A percentile compares a stretch with the other conserved stretches of the same genome.
phyloP scores from a whole-genome alignment of 1,284 basidiomycete genomes.

The Fomitopsis betulina region DNA sequence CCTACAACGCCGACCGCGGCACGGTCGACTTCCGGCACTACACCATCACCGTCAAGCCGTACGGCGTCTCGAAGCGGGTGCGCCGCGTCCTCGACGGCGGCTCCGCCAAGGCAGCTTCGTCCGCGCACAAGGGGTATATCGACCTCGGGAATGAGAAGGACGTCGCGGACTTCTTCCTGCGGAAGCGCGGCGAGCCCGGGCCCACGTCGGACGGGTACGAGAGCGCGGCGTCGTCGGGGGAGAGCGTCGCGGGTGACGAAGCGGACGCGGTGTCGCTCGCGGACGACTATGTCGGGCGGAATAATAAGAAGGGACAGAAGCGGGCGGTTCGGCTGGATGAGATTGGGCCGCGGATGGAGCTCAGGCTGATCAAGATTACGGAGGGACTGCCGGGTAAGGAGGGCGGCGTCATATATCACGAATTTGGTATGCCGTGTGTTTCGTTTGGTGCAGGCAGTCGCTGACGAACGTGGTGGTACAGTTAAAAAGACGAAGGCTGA shows the following conservation, averaged over 20 bases:
- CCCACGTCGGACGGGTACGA: constrained; percentile 74
- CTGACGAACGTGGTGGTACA: constrained; percentile 26
- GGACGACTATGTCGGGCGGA: constrained; percentile 91
- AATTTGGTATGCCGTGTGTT: constrained; percentile 60
- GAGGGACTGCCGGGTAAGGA: constrained; percentile 92
- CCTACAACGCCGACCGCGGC: constrained; percentile 84
- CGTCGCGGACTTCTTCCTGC: constrained; percentile 91
- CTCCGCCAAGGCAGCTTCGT: constrained; percentile 32
- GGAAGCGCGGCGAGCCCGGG: constrained; percentile 62
- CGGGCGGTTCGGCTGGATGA: constrained; percentile 92
- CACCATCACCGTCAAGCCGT: constrained; percentile 91
- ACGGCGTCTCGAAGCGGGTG: constrained; percentile 92
- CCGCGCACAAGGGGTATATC: constrained; percentile 34
- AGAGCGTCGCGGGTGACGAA: constrained; percentile 83
- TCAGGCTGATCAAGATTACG: constrained; percentile 89
- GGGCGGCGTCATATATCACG: constrained; percentile 87
- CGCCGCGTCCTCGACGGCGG: constrained; percentile 81
- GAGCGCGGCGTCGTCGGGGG: constrained; percentile 68
- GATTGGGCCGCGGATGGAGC: constrained; percentile 93
- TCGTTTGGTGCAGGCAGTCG: background rate
- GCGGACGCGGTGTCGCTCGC: constrained; percentile 80
- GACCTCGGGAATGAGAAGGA: constrained; percentile 90
- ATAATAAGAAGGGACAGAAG: constrained; percentile 87
- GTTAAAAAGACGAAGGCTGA: constrained; percentile 84
- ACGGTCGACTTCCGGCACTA: constrained; percentile 95